A percentile compares a stretch with the other conserved stretches of the same genome.
These are phyloP conservation scores for Hydrangea macrophylla DNA, from an alignment of 148 eudicot genomes.

Conservation along the genomic window DNA sequence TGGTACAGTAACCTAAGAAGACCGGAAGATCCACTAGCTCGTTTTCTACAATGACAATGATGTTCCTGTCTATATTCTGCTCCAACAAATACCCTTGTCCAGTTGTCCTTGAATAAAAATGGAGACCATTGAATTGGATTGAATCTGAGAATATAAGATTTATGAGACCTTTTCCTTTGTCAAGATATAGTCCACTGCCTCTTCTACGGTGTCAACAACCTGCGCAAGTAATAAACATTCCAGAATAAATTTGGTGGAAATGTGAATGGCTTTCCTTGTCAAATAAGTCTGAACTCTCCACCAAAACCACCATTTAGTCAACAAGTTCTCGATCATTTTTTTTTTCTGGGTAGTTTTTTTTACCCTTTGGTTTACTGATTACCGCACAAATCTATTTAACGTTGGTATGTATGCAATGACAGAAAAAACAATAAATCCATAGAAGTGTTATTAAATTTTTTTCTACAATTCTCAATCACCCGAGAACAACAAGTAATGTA, in stretches of 20 bases:
- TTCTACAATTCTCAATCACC: background rate
- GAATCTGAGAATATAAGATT: background rate
- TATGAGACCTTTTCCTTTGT: slow-evolving; percentile 47
- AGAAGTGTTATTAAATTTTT: too few relatives aligned
- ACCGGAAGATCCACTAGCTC: too few relatives aligned
- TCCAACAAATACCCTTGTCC: too few relatives aligned
- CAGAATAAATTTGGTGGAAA: background rate
- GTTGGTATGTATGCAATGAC: background rate
- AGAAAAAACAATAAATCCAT: too few relatives aligned
- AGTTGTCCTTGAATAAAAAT: too few relatives aligned
- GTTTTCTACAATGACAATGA: too few relatives aligned
- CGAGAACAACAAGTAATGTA: background rate
- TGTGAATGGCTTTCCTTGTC: background rate
- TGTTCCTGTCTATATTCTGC: too few relatives aligned
- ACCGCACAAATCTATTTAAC: background rate
- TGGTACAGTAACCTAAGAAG: too few relatives aligned
- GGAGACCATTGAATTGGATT: too few relatives aligned
- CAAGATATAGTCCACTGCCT: slow-evolving; percentile 80
- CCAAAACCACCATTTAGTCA: background rate
- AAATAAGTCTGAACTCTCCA: background rate
- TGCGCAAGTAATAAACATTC: slow-evolving; percentile 27
- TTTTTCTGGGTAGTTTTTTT: too few relatives aligned
- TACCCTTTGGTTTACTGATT: background rate
- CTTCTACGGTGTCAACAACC: slow-evolving; percentile 88
- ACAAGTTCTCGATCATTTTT: background rate